phyloP scores from a whole-genome alignment of 805 yeast genomes.

The Yamadazyma ubonensis region DNA sequence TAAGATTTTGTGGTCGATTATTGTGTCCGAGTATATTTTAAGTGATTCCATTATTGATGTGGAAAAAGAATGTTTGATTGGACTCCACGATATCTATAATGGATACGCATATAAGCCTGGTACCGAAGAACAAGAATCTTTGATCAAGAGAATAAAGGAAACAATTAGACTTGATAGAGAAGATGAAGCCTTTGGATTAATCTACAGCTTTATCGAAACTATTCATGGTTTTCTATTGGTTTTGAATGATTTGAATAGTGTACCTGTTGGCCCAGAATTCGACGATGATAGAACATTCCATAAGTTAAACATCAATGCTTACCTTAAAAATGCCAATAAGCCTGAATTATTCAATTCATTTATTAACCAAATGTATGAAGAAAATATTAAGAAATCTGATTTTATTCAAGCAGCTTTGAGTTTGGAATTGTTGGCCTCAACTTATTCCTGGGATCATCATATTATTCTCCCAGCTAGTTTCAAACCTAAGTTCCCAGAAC shows the following conservation, averaged over 20 bases:
- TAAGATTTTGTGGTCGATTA: slow-evolving; percentile 66
- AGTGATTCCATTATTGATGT: slow-evolving; percentile 58
- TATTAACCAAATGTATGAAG: slow-evolving; percentile 69
- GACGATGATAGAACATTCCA: slow-evolving; percentile 86
- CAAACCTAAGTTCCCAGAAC: slow-evolving; percentile 75
- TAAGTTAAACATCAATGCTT: slow-evolving; percentile 71
- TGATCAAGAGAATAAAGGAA: slow-evolving; percentile 49
- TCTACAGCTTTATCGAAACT: slow-evolving; percentile 51
- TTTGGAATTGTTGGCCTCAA: slow-evolving; percentile 71
- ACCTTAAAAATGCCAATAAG: slow-evolving; percentile 70
- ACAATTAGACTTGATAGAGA: slow-evolving; percentile 57
- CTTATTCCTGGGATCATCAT: slow-evolving; percentile 71
- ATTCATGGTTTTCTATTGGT: slow-evolving; percentile 62
- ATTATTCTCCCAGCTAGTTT: slow-evolving; percentile 52
- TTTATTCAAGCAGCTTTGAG: slow-evolving; percentile 81
- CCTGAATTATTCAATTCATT: slow-evolving; percentile 82
- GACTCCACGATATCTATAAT: slow-evolving; percentile 63
- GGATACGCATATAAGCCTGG: slow-evolving; percentile 57
- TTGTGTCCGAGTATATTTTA: slow-evolving; percentile 63
- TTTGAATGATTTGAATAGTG: slow-evolving; percentile 63
- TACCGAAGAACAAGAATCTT: slow-evolving; percentile 50
- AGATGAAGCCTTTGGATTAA: slow-evolving; percentile 57
- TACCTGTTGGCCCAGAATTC: slow-evolving; percentile 80
- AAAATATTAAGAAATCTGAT: slow-evolving; percentile 57
- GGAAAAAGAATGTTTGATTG: slow-evolving; percentile 61